Evolutionary conservation across 2,329 filamentous ascomycete genomes (phyloP), one percentile per base, ranked within the genome.

Genomic region (Cladosporium sp.): DNA sequence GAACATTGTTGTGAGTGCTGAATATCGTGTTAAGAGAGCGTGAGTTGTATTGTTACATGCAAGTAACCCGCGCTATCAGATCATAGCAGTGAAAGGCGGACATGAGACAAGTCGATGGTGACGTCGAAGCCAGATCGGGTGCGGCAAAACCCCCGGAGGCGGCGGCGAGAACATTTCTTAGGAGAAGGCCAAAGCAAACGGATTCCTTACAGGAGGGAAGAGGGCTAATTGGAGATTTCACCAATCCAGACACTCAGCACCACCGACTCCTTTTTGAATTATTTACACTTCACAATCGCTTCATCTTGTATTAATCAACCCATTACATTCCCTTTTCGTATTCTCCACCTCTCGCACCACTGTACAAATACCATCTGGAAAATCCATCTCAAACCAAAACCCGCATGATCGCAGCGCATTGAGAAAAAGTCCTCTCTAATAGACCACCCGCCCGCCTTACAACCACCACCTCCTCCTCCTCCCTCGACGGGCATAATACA

Each of bases 1-100:
- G 43, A 55, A 53, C 56, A 58, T 58, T 15, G 11, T 51, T 30
- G 15, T 41, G 13, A 15, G 22, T 27, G 9, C 5, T 27, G 4
- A 27, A 27, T 4, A 9, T 27, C 9, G 22, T 5, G 22, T 5
- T 27, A 9, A 27, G 22, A 9, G 22, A 27, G 9, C 5, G 9
- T 9, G 22, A 27, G 22, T 6, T 37, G 19, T 34, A 29, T 8
- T 27, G 29, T 13, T 7, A 24, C 11, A 9, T 8, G 13, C 6
- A 24, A 20, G 7, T 18, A 29, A 5, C 22, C 22, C 22, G 22
- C 7, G 37, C 37, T 39, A 39, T 34, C 18, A 36, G 27, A 30
- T 34, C 13, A 19, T n/a, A n/a, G n/a, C 9, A 22, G n/a, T 27
- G 22, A 5, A 5, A 13, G 11, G n/a, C n/a, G n/a, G n/a, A n/a